A percentile compares a stretch with the other conserved stretches of the same genome.
Evolutionary conservation across 2,329 filamentous ascomycete species (phyloP).

Genomic region (Nannizziopsis barbatae): DNA sequence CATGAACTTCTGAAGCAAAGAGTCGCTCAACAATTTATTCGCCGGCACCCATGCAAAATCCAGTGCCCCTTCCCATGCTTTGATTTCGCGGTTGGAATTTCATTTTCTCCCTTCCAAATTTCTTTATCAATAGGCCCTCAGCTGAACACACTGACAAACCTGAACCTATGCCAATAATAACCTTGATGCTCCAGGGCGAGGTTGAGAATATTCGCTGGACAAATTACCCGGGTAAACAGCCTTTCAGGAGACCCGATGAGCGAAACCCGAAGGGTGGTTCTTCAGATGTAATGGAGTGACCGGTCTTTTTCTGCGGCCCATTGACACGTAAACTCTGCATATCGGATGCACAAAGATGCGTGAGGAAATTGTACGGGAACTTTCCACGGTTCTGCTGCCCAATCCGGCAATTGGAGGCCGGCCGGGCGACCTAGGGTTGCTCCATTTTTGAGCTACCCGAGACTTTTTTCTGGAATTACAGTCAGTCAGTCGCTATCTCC

Average conservation of each 20-base stretch:
- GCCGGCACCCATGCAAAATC: background rate
- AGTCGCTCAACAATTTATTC: background rate
- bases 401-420: background rate
- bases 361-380: background rate
- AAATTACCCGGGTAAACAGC: too few relatives aligned
- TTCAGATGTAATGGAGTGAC: background rate
- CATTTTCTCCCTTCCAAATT: background rate
- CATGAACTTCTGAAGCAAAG: background rate
- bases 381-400: background rate
- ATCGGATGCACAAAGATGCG: background rate
- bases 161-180: too few relatives aligned
- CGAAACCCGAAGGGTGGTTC: too few relatives aligned
- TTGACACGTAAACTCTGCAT: background rate
- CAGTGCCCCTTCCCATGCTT: background rate
- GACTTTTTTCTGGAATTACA: background rate
- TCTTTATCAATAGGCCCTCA: too few relatives aligned
- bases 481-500: background rate
- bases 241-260: too few relatives aligned
- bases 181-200: too few relatives aligned
- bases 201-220: too few relatives aligned
- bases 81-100: background rate
- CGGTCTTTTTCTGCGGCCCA: background rate
- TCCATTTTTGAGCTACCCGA: background rate
- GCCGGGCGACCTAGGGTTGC: background rate
- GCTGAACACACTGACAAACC: too few relatives aligned